phyloP scores from a whole-genome alignment of 768 basidiomycete genomes.

The Leccinum truebloodii region DNA sequence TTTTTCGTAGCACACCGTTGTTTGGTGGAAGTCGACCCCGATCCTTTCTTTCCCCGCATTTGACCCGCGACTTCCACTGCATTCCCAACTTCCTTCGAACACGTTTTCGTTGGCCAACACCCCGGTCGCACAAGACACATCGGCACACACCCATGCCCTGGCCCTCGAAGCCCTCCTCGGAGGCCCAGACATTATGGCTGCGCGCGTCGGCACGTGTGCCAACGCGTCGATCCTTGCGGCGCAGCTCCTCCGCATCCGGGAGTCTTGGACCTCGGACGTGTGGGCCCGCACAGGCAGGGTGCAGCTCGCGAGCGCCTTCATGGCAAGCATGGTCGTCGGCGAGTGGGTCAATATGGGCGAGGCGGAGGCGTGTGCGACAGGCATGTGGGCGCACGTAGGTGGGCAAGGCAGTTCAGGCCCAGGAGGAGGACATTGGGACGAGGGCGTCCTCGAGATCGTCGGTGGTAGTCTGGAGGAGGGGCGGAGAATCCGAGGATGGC shows the following conservation, averaged over 20 bases:
- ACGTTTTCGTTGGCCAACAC: conserved; percentile 73
- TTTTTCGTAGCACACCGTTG: conserved; percentile 59
- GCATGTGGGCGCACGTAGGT: conserved; percentile 65
- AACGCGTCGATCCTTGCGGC: conserved; percentile 71
- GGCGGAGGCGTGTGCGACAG: conserved; percentile 75
- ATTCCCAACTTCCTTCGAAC: conserved; percentile 65
- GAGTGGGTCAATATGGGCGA: conserved; percentile 73
- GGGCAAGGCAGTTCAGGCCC: conserved; percentile 32
- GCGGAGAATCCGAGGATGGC: conserved; percentile 69
- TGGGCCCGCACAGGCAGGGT: conserved; percentile 78
- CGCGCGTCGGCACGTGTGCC: conserved; percentile 73
- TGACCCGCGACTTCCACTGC: conserved; percentile 68
- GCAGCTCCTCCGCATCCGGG: conserved; percentile 76
- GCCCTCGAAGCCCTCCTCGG: conserved; percentile 75
- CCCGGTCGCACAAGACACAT: conserved; percentile 77
- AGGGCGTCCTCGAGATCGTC: conserved; percentile 73
- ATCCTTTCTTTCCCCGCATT: conserved; percentile 71
- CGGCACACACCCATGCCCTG: conserved; percentile 76
- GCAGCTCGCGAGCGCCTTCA: conserved; percentile 74
- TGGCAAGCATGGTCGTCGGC: conserved; percentile 70
- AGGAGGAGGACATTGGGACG: conserved; percentile 68
- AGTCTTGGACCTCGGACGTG: conserved; percentile 73
- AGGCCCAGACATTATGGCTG: conserved; percentile 75
- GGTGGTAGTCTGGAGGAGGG: conserved; percentile 77
- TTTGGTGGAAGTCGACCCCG: conserved; percentile 86